A percentile compares a stretch with the other conserved stretches of the same genome.
These are phyloP conservation scores for Kodamaea nitidulidarum DNA, from an alignment of 805 yeast genomes.

Conservation along the genomic window DNA sequence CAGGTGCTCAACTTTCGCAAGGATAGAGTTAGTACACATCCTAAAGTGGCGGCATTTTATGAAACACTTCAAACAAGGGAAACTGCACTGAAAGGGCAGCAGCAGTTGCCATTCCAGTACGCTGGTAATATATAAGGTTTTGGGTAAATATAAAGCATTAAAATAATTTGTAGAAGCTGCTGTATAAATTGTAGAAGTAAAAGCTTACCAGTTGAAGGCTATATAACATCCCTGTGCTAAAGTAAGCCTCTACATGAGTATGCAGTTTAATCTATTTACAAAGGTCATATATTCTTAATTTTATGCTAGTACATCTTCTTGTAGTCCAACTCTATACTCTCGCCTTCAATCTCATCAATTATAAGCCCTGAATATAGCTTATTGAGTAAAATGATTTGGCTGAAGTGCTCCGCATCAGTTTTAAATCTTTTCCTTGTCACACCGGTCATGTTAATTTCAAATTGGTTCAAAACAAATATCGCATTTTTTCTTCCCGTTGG, in stretches of 20 bases:
- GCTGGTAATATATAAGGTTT: conserved; percentile 2
- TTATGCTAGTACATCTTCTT: neutral
- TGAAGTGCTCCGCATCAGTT: conserved; percentile 8
- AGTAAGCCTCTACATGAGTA: too few relatives aligned
- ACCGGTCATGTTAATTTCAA: conserved; percentile 1
- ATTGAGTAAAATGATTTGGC: conserved; percentile 17
- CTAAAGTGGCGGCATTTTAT: conserved; percentile 70
- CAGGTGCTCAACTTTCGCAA: conserved; percentile 74
- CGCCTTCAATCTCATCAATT: neutral
- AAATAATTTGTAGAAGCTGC: too few relatives aligned
- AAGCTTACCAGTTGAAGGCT: too few relatives aligned
- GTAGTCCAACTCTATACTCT: neutral
- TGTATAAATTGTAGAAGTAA: too few relatives aligned
- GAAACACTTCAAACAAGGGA: conserved; percentile 27
- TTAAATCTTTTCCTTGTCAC: conserved; percentile 9
- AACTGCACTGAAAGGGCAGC: neutral
- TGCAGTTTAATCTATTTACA: neutral
- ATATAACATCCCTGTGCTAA: too few relatives aligned
- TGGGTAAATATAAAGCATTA: conserved; percentile 1
- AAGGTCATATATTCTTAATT: neutral
- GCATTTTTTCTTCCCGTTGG: conserved; percentile 18
- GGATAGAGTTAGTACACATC: conserved; percentile 62
- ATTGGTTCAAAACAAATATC: conserved; percentile 11
- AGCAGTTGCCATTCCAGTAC: conserved; percentile 4
- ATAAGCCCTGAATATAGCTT: conserved; percentile 3